Evolutionary conservation across 2,329 filamentous ascomycete genomes (phyloP), one percentile per base, ranked within the genome.

Genomic region (Epichloe gansuensis): DNA sequence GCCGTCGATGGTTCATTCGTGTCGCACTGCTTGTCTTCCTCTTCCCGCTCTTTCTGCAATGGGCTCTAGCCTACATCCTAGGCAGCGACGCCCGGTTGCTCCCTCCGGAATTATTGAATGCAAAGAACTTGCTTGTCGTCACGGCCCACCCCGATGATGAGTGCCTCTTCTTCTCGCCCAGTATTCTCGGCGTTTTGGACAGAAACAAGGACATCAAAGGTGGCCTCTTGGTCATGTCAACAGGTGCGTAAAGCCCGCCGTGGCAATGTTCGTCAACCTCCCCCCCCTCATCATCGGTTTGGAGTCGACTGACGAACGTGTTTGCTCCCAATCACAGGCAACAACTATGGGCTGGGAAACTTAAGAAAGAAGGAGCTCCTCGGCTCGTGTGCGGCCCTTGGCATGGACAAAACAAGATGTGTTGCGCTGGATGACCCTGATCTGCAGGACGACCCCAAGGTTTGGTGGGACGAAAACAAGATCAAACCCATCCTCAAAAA

Each of bases 101-200:
- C 2, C 67, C 68, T 6, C 57, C 60, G 0, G 63, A 64, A 42
- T 62, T 71, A 17, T 60, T 63, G 12, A 54, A 55, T 47, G 63
- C 67, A 13, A 64, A 61, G 41, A 69, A 64, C 54, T 54, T 70
- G 4, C 53, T 71, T 25, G 59, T 70, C 35, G 65, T 71, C 12
- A 70, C 68, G 12, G 67, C 68, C 2, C 67, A 69, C 41, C 63
- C 63, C 13, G 68, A 67, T 36, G 67, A 69, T 7, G 74, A 75
- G 56, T 66, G 63, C 31, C 60, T 66, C 5, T 66, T 65, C 51
- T 65, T 65, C 43, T 53, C 64, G 4, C 64, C 64, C 3, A 63
- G 57, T 51, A 63, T 66, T 6, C 47, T 66, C 36, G 64, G 63
- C 31, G 56, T 65, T 8, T 55, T 66, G 45, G 61, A 62, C 42